These are phyloP conservation scores for Backusella australiensis DNA, from an alignment of 192 early-diverging fungal species.

Conservation along the genomic window DNA sequence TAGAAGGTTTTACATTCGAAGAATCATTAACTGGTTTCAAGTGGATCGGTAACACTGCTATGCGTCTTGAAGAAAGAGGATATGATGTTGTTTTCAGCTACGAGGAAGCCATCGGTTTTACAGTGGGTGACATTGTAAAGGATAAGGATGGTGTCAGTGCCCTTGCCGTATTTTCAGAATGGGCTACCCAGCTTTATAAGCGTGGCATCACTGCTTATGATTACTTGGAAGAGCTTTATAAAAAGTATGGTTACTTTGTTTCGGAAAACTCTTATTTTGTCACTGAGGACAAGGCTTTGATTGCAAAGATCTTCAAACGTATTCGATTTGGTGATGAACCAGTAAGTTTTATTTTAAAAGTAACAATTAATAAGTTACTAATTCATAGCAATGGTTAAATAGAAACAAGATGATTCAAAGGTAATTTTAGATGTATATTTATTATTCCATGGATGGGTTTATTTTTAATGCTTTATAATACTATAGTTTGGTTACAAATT, in stretches of 20 bases:
- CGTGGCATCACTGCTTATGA: constrained; percentile 57
- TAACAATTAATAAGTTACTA: background rate
- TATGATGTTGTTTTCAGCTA: constrained; percentile 79
- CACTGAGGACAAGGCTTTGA: constrained; percentile 71
- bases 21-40: constrained; percentile 97
- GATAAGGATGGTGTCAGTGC: constrained; percentile 96
- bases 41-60: constrained; percentile 87
- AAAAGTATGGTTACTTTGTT: constrained; percentile 81
- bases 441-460: background rate
- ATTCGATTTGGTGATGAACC: constrained; percentile 72
- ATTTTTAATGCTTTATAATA: background rate
- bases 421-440: background rate
- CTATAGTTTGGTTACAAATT: constrained; percentile 44
- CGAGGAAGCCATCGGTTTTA: constrained; percentile 95
- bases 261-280: constrained; percentile 89
- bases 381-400: background rate
- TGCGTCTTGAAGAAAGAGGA: constrained; percentile 62
- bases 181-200: constrained; percentile 63
- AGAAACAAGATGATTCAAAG: constrained; percentile 2
- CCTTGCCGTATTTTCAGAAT: constrained; percentile 75
- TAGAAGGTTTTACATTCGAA: constrained; percentile 79
- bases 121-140: constrained; percentile 70
- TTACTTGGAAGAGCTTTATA: constrained; percentile 74
- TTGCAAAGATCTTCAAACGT: constrained; percentile 70
- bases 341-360: constrained; percentile 17